Base-by-base conservation (phyloP, 139 green algal species). In the Tetradesmus lagerheimii region DNA sequence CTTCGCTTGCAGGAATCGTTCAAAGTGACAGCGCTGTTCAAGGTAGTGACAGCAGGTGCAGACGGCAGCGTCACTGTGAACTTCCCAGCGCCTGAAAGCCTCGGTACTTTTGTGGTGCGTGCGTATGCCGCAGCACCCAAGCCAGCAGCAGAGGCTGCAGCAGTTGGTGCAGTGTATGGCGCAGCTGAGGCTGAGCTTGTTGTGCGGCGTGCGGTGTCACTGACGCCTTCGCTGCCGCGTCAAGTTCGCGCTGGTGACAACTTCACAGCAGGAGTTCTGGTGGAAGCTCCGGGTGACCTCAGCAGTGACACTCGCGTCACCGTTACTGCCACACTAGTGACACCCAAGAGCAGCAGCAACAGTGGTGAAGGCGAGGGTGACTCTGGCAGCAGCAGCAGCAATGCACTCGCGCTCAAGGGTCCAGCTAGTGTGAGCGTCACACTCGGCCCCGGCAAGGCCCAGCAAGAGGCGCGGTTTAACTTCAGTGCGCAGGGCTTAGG, bases 191-290 rank as follows among this genome's bases (percentile, higher is more conserved):
- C 57, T 20, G 35, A 81, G 57, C 1, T 96, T 11, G 81, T 94
- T 1, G 94, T 96, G 12, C 83, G 93, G 23, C 93, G 93, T 20
- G 29, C 74, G 0, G 83, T 97, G 57, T 95, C 94, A 2, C 91
- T 97, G 20, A 93, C 91, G 1, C 89, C 93, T n/a, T 92, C 89
- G 27, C 57, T 95, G 43, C 95, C 95, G 0, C 92, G 80, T 8
- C 75, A 95, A 16, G 93, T 95, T 39, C 93, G 95, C 39, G 85
- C 93, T 1, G 92, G 93, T 9, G 95, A 97, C 78, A 66, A 39
- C 14, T 96, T 96, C 85, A 79, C 92, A 53, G 93, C 92, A 0
- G 93, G 94, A 20, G 91, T 95, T 57, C 35, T 95, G 3, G 92
- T 95, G 83, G 76, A 71, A 20, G 35, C 80, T 2, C 50, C 80